Percentiles rank a stretch among this genome's conserved stretches.
phyloP scores from a whole-genome alignment of 1,284 basidiomycete genomes.

The Heterobasidion irregulare region DNA sequence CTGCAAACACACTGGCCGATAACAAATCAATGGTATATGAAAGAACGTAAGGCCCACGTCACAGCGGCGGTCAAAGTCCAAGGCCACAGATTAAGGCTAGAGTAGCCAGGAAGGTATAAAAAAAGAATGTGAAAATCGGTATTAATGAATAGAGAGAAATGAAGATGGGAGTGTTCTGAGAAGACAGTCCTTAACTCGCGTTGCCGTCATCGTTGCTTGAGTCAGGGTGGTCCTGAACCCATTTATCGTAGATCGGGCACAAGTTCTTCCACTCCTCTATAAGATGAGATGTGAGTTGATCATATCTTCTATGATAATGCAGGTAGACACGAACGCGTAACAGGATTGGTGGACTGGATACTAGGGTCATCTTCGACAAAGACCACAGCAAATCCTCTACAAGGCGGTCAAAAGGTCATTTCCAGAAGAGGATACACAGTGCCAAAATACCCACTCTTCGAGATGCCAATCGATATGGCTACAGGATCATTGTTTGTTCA shows the following conservation, averaged over 20 bases:
- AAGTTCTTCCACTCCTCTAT: neutral
- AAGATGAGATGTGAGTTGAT: neutral
- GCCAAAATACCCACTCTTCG: constrained; percentile 14
- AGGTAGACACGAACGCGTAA: neutral
- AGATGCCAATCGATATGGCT: constrained; percentile 29
- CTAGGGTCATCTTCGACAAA: constrained; percentile 26
- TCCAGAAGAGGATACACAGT: neutral
- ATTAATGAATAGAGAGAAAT: neutral
- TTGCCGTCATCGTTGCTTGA: neutral
- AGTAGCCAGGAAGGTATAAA: too few species aligned
- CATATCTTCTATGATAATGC: neutral
- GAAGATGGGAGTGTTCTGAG: neutral
- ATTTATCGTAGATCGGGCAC: neutral
- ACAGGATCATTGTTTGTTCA: constrained; percentile 5
- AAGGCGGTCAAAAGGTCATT: constrained; percentile 1
- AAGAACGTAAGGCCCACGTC: too few species aligned
- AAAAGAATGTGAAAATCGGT: too few species aligned
- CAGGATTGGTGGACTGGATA: neutral
- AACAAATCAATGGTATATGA: too few species aligned
- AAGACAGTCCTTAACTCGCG: neutral
- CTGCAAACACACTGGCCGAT: too few species aligned
- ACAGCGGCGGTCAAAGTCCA: too few species aligned
- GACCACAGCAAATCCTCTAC: constrained; percentile 28
- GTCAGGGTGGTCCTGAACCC: neutral
- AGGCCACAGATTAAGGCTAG: too few species aligned